Base-by-base conservation (phyloP, 306 rosid species). In the Acmispon strigosus region DNA sequence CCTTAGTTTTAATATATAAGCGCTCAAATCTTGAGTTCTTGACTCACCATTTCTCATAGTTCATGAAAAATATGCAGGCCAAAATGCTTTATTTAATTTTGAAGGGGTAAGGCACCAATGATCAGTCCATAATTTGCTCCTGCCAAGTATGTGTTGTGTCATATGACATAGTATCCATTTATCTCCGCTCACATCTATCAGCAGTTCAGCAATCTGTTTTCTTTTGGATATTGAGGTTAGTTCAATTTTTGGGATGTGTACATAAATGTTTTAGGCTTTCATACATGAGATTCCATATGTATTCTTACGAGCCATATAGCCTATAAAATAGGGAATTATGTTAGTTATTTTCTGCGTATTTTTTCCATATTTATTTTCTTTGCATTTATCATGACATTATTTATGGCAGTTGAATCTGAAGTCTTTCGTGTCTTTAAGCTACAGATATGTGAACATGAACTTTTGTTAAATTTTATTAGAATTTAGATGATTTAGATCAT, bases 11-110 rank as follows among this genome's bases (percentile, higher is more conserved):
- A 41, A 49, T 56, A 36, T 64, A 16, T 44, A 29, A 20, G 41
- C 24, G 75, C 50, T 68, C 22, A 51, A 59, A 18, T 39, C 22
- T 37, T 59, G 34, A 56, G 64, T 63, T 39, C 22, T 37, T 59
- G 34, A 56, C 60, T 63, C 18, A 32, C 57, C 48, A 34, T 19
- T 18, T 45, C 61, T 42, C 7, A 54, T 5, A 12, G 15, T 76
- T 54, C 22, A 62, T 62, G 56, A 51, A 54, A 63, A 69, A 70
- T 48, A 66, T 89, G 87, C 92, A 81, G 92, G 88, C 49, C 87
- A 81, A 76, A 83, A 72, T 67, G 76, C 80, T 16, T 62, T 85
- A 12, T 83, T 85, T 62, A 81, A 78, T 70, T 72, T 78, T 68
- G 82, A 78, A 32, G 82, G 81, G 79, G 78, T 72, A 79, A 79